Base-by-base conservation (phyloP, 2,329 filamentous ascomycete species). In the Paramyrothecium sp. region DNA sequence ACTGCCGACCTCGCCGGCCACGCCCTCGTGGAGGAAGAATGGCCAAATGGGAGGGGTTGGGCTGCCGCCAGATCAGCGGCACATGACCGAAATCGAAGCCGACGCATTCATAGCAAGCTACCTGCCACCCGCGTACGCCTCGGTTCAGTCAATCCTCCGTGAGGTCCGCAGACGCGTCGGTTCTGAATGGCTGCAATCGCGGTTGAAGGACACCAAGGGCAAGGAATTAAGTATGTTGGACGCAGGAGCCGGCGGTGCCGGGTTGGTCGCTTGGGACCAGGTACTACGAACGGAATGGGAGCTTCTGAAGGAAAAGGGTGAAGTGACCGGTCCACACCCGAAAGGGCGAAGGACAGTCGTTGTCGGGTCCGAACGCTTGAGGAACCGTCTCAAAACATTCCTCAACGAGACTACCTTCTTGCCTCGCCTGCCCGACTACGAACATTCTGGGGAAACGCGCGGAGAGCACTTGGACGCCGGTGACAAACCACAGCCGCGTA, bases 361-460 rank as follows among this genome's bases (percentile, higher is more conserved):
- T 3, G 86, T 90, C 2, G 92, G 88, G 0, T 90, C 91, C 0
- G 85, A 92, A 60, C 77, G 86, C 2, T 78, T 99, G 26, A 86
- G 92, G 19, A 81, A 90, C 56, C 89, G 92, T 33, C 81, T 92
- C 22, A 91, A 92, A 62, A 80, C 79, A 19, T 84, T 98, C 61
- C 78, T 99, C 13, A 83, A 96, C 41, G 89, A 97, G 70, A 98
- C 95, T 0, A 96, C 90, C 0, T 97, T 99, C 69, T 81, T 99
- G 8, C 93, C 94, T 8, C 87, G 93, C 3, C 77, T 98, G n/a
- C 95, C 95, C 0, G 92, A 98, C 67, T 92, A 94, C 61, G 74
- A 92, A 23, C 88, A 89, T 68, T 83, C 85, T 1, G 78, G 82
- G 21, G 78, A 87, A 57, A 84, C 84, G 52, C 79, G 82, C 11